A percentile compares a stretch with the other conserved stretches of the same genome.
Conservation (phyloP, 331 rosid genomes). For the Saraca asoca region DNA sequence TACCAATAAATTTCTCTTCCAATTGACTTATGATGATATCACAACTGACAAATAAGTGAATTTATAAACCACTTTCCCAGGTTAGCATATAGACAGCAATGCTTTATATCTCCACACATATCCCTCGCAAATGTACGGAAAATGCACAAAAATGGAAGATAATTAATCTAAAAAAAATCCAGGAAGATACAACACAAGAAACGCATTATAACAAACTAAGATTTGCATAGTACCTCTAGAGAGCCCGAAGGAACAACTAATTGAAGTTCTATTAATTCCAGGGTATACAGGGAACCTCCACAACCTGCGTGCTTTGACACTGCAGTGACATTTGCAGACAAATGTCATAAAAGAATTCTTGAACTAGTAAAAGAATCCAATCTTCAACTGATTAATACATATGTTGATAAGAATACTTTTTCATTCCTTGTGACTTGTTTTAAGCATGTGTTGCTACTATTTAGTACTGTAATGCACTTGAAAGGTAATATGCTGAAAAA, state of each 20-base stretch:
- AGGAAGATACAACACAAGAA: slow-evolving; percentile 7
- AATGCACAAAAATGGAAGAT: slow-evolving; percentile 1
- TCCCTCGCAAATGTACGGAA: too few species aligned
- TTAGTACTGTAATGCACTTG: slow-evolving; percentile 6
- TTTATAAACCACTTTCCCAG: too few species aligned
- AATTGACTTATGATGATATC: too few species aligned
- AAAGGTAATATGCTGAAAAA: slow-evolving; percentile 13
- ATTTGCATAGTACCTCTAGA: slow-evolving; percentile 76
- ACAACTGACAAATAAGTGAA: too few species aligned
- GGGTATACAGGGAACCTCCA: slow-evolving; percentile 72
- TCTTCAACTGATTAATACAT: slow-evolving; percentile 44
- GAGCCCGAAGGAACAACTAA: slow-evolving; percentile 76
- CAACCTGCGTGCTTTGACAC: slow-evolving; percentile 97
- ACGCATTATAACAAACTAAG: slow-evolving; percentile 55
- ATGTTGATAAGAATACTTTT: slow-evolving; percentile 30
- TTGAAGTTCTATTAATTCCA: slow-evolving; percentile 65
- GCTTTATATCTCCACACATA: too few species aligned
- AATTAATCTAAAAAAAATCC: slow-evolving; percentile 24
- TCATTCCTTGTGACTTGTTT: slow-evolving; percentile 19
- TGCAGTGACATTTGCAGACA: slow-evolving; percentile 95
- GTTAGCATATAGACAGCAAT: too few species aligned
- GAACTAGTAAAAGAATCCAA: slow-evolving; percentile 44
- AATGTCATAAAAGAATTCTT: slow-evolving; percentile 62
- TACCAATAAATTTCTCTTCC: too few species aligned
- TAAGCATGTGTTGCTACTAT: slow-evolving; percentile 30